Conservation (phyloP, 495 filamentous ascomycete species). For the Lasiosphaeriaceae sp. region DNA sequence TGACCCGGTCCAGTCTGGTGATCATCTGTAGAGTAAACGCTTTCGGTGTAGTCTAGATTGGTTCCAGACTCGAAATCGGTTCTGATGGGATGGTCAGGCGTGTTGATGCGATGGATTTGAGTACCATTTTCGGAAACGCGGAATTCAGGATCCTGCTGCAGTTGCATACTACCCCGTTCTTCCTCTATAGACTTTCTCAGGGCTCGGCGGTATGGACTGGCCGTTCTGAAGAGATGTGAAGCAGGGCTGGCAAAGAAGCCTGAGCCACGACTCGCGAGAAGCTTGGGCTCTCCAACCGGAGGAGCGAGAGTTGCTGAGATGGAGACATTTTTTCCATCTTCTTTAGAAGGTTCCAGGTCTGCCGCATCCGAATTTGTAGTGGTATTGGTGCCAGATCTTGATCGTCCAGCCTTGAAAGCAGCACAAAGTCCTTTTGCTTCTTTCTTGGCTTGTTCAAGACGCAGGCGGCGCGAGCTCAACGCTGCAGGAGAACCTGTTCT, state of each 20-base stretch:
- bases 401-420: not conserved
- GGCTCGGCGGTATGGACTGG: conserved; percentile 54
- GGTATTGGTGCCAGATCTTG: not conserved
- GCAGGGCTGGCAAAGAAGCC: conserved; percentile 42
- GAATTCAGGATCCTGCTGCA: conserved; percentile 21
- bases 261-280: conserved; percentile 24
- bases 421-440: conserved; percentile 5
- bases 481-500: conserved; percentile 1
- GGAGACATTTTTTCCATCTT: not conserved
- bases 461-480: not conserved
- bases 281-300: conserved; percentile 5
- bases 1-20: conserved; percentile 1
- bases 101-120: conserved; percentile 4
- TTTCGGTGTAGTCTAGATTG: conserved; percentile 35
- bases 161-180: conserved; percentile 17
- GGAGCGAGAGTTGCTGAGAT: not conserved
- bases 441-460: not conserved
- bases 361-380: not conserved
- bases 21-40: conserved; percentile 39
- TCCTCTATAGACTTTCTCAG: conserved; percentile 40
- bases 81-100: not conserved
- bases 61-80: conserved; percentile 29
- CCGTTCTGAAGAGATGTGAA: conserved; percentile 46
- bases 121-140: conserved; percentile 13
- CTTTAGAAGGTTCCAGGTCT: conserved; percentile 6